Evolutionary conservation across 352 stramenopile genomes (phyloP), one percentile per base, ranked within the genome.

Genomic region (Phytophthora multivora): DNA sequence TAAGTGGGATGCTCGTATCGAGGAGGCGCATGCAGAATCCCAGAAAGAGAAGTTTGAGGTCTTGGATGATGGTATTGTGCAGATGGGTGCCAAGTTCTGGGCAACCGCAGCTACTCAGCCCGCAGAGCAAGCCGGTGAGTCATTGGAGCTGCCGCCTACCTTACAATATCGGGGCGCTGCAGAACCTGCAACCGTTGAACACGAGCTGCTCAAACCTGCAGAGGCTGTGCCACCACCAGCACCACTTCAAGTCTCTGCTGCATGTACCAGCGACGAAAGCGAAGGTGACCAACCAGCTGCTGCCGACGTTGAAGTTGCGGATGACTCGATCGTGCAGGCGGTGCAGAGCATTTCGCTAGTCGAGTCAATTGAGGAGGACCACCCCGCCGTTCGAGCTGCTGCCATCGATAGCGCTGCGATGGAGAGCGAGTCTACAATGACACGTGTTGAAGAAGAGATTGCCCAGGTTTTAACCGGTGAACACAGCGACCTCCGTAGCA

Each of bases 1-100:
- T 11, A 77, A 83, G 13, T 91, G 83, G 83, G 79, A 90, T 21
- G 69, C 60, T 10, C 71, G 81, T 35, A 90, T 91, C 51, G 62
- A 79, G 30, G 59, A 78, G 10, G 83, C 83, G 4, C 75, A 86
- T 19, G 45, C 42, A 10, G 71, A 86, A 23, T 73, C 83, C 6
- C 49, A 63, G 38, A 58, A 75, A 10, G 82, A 66, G 2, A 60
- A 68, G 19, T 46, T 63, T 33, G 66, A 77, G 28, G 73, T 89
- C 31, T 52, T 80, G 30, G 76, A 69, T 30, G 67, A 88, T 19
- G 76, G 78, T 2, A 56, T 90, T n/a, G 36, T 47, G 21, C 54
- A 53, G 39, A 65, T 88, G 40, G 84, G 75, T 28, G 13, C 73
- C 18, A 72, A 55, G 2, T 91, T 89, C 43, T 93, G 77, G 79